A percentile compares a stretch with the other conserved stretches of the same genome.
Evolutionary conservation across 257 asterid species (phyloP).

Genomic region (Plectranthus barbatus): DNA sequence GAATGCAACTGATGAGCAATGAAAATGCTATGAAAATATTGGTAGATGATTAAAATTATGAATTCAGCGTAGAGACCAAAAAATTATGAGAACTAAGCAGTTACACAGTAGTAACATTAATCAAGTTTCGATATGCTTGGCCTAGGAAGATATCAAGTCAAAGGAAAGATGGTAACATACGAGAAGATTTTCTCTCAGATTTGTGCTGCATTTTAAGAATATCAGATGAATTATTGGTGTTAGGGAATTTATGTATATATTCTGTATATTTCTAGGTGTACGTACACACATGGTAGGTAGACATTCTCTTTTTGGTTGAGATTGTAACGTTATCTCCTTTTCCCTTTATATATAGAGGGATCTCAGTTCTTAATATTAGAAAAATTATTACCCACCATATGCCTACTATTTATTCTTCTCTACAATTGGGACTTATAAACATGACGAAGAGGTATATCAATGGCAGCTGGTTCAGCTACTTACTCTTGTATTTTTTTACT

Average conservation of each 20-base stretch:
- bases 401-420: too few species aligned
- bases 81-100: too few species aligned
- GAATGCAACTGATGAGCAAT: neutral
- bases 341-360: too few species aligned
- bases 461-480: neutral
- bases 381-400: too few species aligned
- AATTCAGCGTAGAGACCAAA: neutral
- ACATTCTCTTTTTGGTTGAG: too few species aligned
- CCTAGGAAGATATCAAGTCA: neutral
- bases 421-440: neutral
- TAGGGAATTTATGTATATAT: too few species aligned
- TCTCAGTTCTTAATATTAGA: too few species aligned
- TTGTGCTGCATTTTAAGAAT: too few species aligned
- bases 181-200: too few species aligned
- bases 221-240: neutral
- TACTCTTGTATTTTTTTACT: constrained; percentile 30
- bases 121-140: neutral
- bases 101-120: neutral
- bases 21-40: neutral
- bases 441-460: neutral
- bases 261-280: too few species aligned
- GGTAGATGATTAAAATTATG: neutral
- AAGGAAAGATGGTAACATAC: neutral
- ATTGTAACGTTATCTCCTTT: too few species aligned
- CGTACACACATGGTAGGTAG: too few species aligned